phyloP scores from a whole-genome alignment of 2,329 filamentous ascomycete genomes.

The Paecilomyces variotii region DNA sequence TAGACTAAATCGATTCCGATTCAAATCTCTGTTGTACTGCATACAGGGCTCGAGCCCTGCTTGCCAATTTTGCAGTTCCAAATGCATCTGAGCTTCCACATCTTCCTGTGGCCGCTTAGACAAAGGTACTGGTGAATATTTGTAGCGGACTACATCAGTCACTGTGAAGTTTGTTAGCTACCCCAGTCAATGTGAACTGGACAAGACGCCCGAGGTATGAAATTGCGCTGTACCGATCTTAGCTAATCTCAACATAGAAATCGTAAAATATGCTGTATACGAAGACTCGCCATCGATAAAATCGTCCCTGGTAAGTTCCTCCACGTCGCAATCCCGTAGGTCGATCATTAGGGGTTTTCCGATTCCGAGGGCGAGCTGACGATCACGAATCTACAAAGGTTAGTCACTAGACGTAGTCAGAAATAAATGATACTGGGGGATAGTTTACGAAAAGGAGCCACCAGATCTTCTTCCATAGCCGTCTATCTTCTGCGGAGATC shows the following conservation, averaged over 20 bases:
- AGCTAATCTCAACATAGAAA: neutral
- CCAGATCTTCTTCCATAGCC: neutral
- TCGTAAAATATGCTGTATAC: neutral
- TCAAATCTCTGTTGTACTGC: neutral
- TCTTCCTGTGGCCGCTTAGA: neutral
- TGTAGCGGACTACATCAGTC: neutral
- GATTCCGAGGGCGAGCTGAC: neutral
- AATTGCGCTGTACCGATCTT: neutral
- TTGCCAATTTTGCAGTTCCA: neutral
- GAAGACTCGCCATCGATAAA: neutral
- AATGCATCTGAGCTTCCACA: neutral
- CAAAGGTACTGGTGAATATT: neutral
- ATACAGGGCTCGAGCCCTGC: neutral
- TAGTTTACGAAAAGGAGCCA: neutral
- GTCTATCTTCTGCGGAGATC: neutral
- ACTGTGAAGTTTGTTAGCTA: neutral
- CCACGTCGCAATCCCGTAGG: neutral
- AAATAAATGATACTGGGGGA: neutral
- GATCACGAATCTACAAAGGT: neutral
- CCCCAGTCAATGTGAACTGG: neutral
- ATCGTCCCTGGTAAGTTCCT: neutral
- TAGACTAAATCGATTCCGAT: neutral
- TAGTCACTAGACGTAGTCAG: neutral
- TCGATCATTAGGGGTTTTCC: neutral
- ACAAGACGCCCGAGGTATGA: neutral